These are phyloP conservation scores for Microdochium trichocladiopsis DNA, from an alignment of 2,329 filamentous ascomycete species.

Conservation along the genomic window DNA sequence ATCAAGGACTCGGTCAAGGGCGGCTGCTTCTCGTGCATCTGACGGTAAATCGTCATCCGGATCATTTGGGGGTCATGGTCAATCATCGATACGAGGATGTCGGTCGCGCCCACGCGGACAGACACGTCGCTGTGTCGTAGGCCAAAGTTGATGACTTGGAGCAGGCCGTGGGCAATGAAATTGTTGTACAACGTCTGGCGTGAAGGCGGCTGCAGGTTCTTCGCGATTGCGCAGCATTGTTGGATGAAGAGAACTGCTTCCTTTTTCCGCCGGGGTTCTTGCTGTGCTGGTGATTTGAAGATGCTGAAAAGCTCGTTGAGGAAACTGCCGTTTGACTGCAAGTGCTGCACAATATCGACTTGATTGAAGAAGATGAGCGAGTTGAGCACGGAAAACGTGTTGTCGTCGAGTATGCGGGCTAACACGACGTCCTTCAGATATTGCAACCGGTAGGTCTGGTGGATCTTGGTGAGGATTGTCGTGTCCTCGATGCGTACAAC, in stretches of 20 bases:
- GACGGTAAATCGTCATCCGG: slow-evolving; percentile 84
- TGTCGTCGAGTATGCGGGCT: slow-evolving; percentile 91
- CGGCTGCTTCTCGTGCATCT: slow-evolving; percentile 78
- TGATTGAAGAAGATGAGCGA: slow-evolving; percentile 99
- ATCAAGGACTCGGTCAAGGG: slow-evolving; percentile 89
- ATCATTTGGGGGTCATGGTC: slow-evolving; percentile 96
- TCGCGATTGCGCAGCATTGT: slow-evolving; percentile 89
- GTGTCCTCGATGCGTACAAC: slow-evolving; percentile 87
- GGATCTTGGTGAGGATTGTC: slow-evolving; percentile 79
- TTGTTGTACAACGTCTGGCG: slow-evolving; percentile 81
- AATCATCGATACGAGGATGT: slow-evolving; percentile 88
- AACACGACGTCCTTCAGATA: slow-evolving; percentile 98
- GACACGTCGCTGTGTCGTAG: slow-evolving; percentile 77
- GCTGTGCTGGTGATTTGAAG: slow-evolving; percentile 56
- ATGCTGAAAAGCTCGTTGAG: slow-evolving; percentile 82
- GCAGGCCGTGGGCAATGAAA: slow-evolving; percentile 79
- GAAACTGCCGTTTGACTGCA: slow-evolving; percentile 76
- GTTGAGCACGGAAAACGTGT: slow-evolving; percentile 95
- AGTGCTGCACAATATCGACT: slow-evolving; percentile 91
- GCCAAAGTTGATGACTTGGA: slow-evolving; percentile 87
- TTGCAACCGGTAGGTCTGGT: slow-evolving; percentile 90
- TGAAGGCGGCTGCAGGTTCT: slow-evolving; percentile 81
- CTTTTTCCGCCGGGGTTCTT: slow-evolving; percentile 70
- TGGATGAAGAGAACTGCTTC: slow-evolving; percentile 95
- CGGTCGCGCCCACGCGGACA: slow-evolving; percentile 85